phyloP scores from a whole-genome alignment of 2,329 filamentous ascomycete genomes.

The Colletotrichum costaricense region DNA sequence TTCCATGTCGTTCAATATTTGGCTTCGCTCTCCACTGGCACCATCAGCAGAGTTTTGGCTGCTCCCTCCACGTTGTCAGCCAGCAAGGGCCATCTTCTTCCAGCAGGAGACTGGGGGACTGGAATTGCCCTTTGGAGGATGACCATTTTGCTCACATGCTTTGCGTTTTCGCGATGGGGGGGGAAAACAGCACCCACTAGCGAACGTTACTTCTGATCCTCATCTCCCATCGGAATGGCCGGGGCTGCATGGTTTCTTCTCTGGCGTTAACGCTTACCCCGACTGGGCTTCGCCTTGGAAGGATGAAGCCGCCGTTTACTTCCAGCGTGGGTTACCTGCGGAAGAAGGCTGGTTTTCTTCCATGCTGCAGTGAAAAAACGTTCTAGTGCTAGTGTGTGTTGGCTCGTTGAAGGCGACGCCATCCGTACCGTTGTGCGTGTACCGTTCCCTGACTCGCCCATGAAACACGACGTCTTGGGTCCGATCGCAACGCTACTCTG shows the following conservation, averaged over 20 bases:
- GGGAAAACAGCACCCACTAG: background rate
- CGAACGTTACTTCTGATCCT: background rate
- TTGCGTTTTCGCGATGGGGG: background rate
- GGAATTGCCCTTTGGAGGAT: background rate
- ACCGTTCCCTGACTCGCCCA: conserved; percentile 27
- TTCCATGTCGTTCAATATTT: conserved; percentile 19
- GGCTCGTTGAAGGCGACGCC: conserved; percentile 7
- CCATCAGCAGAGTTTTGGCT: conserved; percentile 20
- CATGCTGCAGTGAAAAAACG: background rate
- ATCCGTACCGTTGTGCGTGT: conserved; percentile 16
- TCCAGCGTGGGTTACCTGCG: conserved; percentile 9
- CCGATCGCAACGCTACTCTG: conserved; percentile 27
- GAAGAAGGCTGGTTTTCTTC: conserved; percentile 20
- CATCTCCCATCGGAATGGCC: conserved; percentile 9
- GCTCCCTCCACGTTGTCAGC: background rate
- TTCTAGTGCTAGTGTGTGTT: conserved; percentile 3
- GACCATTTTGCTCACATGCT: conserved; percentile 15
- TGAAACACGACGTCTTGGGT: conserved; percentile 27
- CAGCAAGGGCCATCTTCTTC: background rate
- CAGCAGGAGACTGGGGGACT: background rate
- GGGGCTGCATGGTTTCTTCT: conserved; percentile 5
- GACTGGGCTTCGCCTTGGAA: conserved; percentile 11
- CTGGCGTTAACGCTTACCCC: conserved; percentile 6
- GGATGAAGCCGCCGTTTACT: conserved; percentile 25
- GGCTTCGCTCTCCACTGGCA: background rate